A percentile compares a stretch with the other conserved stretches of the same genome.
These are phyloP conservation scores for Saccharomycopsis guyanensis DNA, from an alignment of 805 yeast species.

Conservation along the genomic window DNA sequence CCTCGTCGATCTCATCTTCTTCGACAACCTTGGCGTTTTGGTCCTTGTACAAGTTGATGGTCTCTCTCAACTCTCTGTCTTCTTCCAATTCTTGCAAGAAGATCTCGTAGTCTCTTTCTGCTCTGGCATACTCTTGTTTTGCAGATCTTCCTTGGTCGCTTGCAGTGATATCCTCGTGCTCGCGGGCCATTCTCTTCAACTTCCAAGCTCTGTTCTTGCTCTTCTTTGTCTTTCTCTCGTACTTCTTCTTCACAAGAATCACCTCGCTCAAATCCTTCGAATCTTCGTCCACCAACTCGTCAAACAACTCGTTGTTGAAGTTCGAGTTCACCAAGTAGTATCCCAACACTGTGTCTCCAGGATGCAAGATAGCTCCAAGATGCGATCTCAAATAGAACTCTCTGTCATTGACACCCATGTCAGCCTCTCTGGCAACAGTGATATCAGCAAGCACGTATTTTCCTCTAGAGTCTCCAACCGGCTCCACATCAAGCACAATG, in stretches of 20 bases:
- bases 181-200: slow-evolving; percentile 95
- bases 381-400: slow-evolving; percentile 84
- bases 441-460: slow-evolving; percentile 81
- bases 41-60: slow-evolving; percentile 82
- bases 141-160: slow-evolving; percentile 58
- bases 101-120: slow-evolving; percentile 89
- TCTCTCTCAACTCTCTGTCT: slow-evolving; percentile 88
- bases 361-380: slow-evolving; percentile 88
- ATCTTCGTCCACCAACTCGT: slow-evolving; percentile 44
- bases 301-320: slow-evolving; percentile 84
- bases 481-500: slow-evolving; percentile 88
- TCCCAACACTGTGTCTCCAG: slow-evolving; percentile 94
- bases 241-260: slow-evolving; percentile 79
- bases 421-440: slow-evolving; percentile 83
- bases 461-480: slow-evolving; percentile 73
- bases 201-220: slow-evolving; percentile 80
- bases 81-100: slow-evolving; percentile 97
- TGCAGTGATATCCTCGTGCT: slow-evolving; percentile 83
- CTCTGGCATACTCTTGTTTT: slow-evolving; percentile 82
- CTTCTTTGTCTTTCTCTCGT: slow-evolving; percentile 70
- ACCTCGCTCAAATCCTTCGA: slow-evolving; percentile 72
- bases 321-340: slow-evolving; percentile 80
- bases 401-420: slow-evolving; percentile 78
- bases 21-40: slow-evolving; percentile 24
- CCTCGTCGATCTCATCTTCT: slow-evolving; percentile 45